These are phyloP conservation scores for Skeletonema costatum DNA, from an alignment of 108 stramenopile species.

Conservation along the genomic window DNA sequence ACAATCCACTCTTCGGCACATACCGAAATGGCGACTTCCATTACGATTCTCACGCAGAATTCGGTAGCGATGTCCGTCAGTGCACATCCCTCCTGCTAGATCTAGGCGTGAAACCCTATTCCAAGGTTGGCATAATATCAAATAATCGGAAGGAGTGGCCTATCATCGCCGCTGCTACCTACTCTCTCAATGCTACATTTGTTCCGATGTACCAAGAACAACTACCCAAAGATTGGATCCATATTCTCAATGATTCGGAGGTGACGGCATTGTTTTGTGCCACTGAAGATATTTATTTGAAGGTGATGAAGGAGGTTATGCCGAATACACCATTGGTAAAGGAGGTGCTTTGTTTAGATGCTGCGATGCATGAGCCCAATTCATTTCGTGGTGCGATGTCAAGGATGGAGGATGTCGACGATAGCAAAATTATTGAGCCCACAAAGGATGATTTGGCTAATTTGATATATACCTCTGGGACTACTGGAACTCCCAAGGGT, in stretches of 20 bases:
- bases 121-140: conserved; percentile 86
- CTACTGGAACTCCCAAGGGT: conserved; percentile 95
- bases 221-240: conserved; percentile 91
- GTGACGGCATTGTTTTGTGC: conserved; percentile 76
- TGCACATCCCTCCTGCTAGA: conserved; percentile 64
- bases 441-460: conserved; percentile 88
- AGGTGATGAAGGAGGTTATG: conserved; percentile 68
- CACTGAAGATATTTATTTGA: conserved; percentile 80
- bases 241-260: conserved; percentile 92
- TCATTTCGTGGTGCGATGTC: conserved; percentile 69
- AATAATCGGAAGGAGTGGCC: conserved; percentile 97
- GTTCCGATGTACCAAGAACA: conserved; percentile 99
- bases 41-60: conserved; percentile 75
- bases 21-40: conserved; percentile 53
- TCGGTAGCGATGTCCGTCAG: conserved; percentile 55
- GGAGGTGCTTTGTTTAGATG: conserved; percentile 77
- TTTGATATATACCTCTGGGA: conserved; percentile 96
- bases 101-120: conserved; percentile 56
- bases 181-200: conserved; percentile 87
- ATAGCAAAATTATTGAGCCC: conserved; percentile 34
- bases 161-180: conserved; percentile 82
- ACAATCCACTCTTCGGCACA: conserved; percentile 74
- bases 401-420: conserved; percentile 26
- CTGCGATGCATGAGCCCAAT: conserved; percentile 65
- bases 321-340: conserved; percentile 72